Evolutionary conservation across 73 alveolate species (phyloP), one percentile per base, ranked within the genome.

Genomic region (Breviolum minutum): DNA sequence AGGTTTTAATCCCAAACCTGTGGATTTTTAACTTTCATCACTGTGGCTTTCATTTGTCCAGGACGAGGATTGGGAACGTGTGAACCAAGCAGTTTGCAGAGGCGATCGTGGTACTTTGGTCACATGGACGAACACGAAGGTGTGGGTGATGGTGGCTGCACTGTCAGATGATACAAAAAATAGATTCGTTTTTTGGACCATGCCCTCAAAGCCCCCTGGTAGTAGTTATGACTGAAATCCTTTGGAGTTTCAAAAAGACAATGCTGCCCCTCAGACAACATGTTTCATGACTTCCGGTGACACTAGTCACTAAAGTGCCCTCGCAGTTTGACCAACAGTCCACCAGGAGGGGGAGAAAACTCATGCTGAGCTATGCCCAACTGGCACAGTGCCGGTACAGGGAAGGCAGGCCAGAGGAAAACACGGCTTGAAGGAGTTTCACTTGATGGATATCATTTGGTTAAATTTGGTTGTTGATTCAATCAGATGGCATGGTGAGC

Each of bases 51-150:
- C 54, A 54, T 3, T 26, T 54, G 61, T 54, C 32, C 95, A 92
- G 98, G 98, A 92, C 14, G 98, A 92, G 48, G 98, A 92, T 19
- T 92, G 98, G 98, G 69, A 92, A 24, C 98, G 98, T 13, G 98
- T 92, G 71, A 92, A 64, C 29, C 98, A 74, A 73, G 98, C 98
- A 12, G 87, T 92, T 11, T 92, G 98, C 90, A 7, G 98, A 10
- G 98, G 98, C 40, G 98, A 92, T 32, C 40, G 81, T 8, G 98
- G 90, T n/a, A 92, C 98, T n/a, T 64, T 92, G 27, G 73, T 92
- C 90, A 92, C 89, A 26, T 92, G 98, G 98, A 48, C 22, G 40
- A 60, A 92, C 82, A 63, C 73, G 27, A 92, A 92, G 98, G 98
- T 74, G 26, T 3, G 54, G 12, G 93, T 7, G 22, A 26, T 8